Conservation (phyloP, 1,139 yeast species). For the Hemisphaericaspora xylanilytica region DNA sequence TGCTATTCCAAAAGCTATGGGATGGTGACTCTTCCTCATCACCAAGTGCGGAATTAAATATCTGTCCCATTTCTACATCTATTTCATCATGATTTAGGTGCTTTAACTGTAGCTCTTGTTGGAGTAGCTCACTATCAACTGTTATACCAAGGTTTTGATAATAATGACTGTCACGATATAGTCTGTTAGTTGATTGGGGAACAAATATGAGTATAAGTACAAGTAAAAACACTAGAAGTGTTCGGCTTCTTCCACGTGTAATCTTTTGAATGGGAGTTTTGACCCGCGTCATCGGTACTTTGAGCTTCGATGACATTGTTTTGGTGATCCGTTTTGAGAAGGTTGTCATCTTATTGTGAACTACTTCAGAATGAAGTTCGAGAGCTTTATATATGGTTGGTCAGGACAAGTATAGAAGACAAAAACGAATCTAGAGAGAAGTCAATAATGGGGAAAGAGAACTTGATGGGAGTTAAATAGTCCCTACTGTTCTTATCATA, state of each 20-base stretch:
- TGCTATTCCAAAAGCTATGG: conserved; percentile 23
- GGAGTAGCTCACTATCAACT: conserved; percentile 4
- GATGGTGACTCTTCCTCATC: not conserved
- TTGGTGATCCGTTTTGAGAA: too few relatives aligned
- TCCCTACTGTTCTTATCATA: too few relatives aligned
- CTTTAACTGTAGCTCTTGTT: conserved; percentile 5
- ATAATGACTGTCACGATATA: not conserved
- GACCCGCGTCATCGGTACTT: not conserved
- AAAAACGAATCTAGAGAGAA: too few relatives aligned
- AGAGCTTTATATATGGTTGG: too few relatives aligned
- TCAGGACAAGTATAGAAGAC: too few relatives aligned
- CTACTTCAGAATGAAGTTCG: too few relatives aligned
- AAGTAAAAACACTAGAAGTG: not conserved
- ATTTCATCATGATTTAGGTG: conserved; percentile 3
- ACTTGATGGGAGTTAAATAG: too few relatives aligned
- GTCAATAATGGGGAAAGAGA: too few relatives aligned
- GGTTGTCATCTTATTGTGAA: too few relatives aligned
- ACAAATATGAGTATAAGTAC: not conserved
- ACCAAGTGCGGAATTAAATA: not conserved
- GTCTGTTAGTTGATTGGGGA: not conserved
- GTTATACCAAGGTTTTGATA: not conserved
- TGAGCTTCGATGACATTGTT: too few relatives aligned
- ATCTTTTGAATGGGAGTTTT: not conserved
- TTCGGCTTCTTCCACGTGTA: not conserved
- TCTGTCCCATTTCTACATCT: conserved; percentile 6